A percentile compares a stretch with the other conserved stretches of the same genome.
phyloP scores from a whole-genome alignment of 2,329 filamentous ascomycete species.

The Pyrenophora graminea region DNA sequence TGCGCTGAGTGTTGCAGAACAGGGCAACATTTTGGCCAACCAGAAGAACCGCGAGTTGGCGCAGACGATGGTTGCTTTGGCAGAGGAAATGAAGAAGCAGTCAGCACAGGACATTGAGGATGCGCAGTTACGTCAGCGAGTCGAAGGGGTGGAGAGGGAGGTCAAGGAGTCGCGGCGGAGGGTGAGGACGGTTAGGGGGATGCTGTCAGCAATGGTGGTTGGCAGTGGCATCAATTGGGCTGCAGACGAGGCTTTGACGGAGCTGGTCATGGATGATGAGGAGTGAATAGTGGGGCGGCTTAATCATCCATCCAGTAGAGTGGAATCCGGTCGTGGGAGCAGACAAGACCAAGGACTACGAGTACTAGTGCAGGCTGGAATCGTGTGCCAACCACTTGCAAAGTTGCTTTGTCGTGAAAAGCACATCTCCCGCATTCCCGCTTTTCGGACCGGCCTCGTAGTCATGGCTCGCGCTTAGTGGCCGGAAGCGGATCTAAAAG shows the following conservation, averaged over 20 bases:
- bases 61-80: constrained; percentile 65
- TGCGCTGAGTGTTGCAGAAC: constrained; percentile 61
- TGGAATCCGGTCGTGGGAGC: no score
- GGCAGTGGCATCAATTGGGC: constrained; percentile 86
- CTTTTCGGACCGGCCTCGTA: no score
- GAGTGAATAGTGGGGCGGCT: constrained; percentile 39
- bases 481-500: no score
- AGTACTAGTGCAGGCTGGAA: no score
- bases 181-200: constrained; percentile 76
- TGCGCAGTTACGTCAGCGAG: constrained; percentile 57
- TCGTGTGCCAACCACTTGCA: no score
- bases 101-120: constrained; percentile 61
- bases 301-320: background rate
- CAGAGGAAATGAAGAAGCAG: constrained; percentile 59
- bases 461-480: no score
- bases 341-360: no score
- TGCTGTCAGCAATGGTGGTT: constrained; percentile 76
- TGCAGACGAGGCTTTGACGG: constrained; percentile 66
- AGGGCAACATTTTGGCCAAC: constrained; percentile 61
- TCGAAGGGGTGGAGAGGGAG: constrained; percentile 62
- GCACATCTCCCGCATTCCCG: no score
- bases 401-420: no score
- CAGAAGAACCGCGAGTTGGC: constrained; percentile 67
- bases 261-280: constrained; percentile 72
- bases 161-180: constrained; percentile 66